phyloP scores from a whole-genome alignment of 441 rosid species.

The Erodium moschatum region DNA sequence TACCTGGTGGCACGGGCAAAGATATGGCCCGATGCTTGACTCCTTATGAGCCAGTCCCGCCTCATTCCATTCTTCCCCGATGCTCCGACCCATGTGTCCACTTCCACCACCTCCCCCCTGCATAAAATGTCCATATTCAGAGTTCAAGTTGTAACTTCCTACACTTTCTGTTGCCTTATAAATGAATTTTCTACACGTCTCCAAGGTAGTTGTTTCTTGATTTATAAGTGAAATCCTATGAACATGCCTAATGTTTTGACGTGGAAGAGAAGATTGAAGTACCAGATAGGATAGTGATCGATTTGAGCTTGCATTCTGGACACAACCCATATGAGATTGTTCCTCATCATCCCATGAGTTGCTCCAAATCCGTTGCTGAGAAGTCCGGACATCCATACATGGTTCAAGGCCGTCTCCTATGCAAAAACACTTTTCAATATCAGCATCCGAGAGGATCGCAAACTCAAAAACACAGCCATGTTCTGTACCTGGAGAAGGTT shows the following conservation, averaged over 20 bases:
- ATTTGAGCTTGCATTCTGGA: constrained; percentile 56
- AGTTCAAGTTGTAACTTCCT: no score
- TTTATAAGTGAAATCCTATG: background rate
- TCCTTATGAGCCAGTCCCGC: constrained; percentile 55
- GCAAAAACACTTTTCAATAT: background rate
- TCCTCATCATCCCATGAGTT: constrained; percentile 60
- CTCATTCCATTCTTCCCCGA: constrained; percentile 71
- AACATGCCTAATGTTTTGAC: background rate
- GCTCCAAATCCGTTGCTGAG: constrained; percentile 71
- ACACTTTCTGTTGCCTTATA: no score
- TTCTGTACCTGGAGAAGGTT: constrained; percentile 50
- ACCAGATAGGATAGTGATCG: constrained; percentile 64
- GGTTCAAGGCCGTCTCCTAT: constrained; percentile 68
- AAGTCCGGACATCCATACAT: constrained; percentile 77
- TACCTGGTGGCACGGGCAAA: constrained; percentile 61
- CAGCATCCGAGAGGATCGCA: background rate
- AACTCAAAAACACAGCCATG: background rate
- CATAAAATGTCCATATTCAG: background rate
- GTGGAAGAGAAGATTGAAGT: background rate
- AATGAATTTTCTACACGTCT: background rate
- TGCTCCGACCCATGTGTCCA: constrained; percentile 73
- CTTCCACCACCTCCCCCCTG: constrained; percentile 66
- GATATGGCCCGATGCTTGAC: constrained; percentile 53
- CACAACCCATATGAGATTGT: constrained; percentile 74
- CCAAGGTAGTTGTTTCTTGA: background rate